These are phyloP conservation scores for Micractinium conductrix DNA, from an alignment of 139 green algal genomes.

Conservation along the genomic window DNA sequence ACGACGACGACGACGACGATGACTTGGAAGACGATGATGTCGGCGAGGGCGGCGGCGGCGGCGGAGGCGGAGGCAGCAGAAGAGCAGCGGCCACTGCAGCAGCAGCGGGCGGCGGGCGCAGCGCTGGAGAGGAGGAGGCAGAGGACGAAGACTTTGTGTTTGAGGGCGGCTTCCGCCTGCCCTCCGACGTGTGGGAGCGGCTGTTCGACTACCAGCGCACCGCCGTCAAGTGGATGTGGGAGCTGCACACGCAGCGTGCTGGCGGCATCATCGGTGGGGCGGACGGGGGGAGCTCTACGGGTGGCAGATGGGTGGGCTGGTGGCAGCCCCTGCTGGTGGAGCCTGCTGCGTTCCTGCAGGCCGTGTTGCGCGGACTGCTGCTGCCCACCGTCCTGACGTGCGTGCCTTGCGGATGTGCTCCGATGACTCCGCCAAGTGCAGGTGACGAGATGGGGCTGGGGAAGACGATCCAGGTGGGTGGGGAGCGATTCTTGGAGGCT, in stretches of 20 bases:
- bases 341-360: not conserved
- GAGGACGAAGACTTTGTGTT: conserved; percentile 64
- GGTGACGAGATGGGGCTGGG: conserved; percentile 67
- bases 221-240: conserved; percentile 97
- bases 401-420: no score
- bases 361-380: not conserved
- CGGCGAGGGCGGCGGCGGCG: not conserved
- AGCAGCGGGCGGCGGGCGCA: not conserved
- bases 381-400: not conserved
- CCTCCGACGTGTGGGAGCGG: conserved; percentile 61
- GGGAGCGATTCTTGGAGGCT: not conserved
- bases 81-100: not conserved
- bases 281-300: conserved; percentile 80
- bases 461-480: conserved; percentile 63
- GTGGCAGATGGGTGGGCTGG: not conserved
- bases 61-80: not conserved
- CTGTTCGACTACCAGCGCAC: conserved; percentile 96
- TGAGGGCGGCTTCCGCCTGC: conserved; percentile 72
- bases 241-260: conserved; percentile 92
- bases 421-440: no score
- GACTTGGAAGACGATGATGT: not conserved
- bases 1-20: not conserved
- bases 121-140: not conserved
- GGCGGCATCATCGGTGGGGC: conserved; percentile 91
- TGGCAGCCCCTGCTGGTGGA: not conserved